Evolutionary conservation across 768 basidiomycete species (phyloP).

Genomic region (Pleurotus salmoneostramineus): DNA sequence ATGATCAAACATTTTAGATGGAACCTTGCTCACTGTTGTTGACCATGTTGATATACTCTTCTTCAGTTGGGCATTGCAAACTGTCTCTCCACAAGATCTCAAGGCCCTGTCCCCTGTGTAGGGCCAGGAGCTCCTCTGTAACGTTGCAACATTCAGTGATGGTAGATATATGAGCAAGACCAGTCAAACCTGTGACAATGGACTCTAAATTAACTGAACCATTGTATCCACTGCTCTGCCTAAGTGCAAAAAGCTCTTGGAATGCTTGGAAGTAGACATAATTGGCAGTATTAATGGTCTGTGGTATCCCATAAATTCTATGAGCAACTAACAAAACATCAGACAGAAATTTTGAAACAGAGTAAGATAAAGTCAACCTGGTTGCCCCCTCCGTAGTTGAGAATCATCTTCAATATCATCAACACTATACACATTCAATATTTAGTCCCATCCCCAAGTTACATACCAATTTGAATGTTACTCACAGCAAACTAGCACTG

Average conservation of each 20-base stretch:
- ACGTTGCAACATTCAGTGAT: background rate
- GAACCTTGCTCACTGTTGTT: constrained; percentile 69
- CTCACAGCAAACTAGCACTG: constrained; percentile 86
- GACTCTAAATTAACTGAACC: constrained; percentile 48
- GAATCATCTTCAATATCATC: constrained; percentile 95
- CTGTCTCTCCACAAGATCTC: constrained; percentile 95
- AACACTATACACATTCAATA: constrained; percentile 48
- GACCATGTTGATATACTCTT: constrained; percentile 94
- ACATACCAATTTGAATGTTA: constrained; percentile 8
- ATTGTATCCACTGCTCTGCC: constrained; percentile 24
- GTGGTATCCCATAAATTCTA: constrained; percentile 94
- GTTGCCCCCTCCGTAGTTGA: constrained; percentile 79
- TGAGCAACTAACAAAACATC: constrained; percentile 88
- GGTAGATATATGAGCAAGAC: background rate
- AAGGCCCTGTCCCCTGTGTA: constrained; percentile 93
- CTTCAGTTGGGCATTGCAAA: constrained; percentile 86
- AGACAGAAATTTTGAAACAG: too few species aligned
- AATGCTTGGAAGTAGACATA: constrained; percentile 96
- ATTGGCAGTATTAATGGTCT: constrained; percentile 96
- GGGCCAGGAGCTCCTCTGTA: constrained; percentile 72
- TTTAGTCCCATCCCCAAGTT: too few species aligned
- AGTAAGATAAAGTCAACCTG: constrained; percentile 38
- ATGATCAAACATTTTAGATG: background rate
- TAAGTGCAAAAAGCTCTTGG: constrained; percentile 71
- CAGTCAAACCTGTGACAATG: constrained; percentile 65